Base-by-base conservation (phyloP, 345 rosid genomes). In the Combretum micranthum region DNA sequence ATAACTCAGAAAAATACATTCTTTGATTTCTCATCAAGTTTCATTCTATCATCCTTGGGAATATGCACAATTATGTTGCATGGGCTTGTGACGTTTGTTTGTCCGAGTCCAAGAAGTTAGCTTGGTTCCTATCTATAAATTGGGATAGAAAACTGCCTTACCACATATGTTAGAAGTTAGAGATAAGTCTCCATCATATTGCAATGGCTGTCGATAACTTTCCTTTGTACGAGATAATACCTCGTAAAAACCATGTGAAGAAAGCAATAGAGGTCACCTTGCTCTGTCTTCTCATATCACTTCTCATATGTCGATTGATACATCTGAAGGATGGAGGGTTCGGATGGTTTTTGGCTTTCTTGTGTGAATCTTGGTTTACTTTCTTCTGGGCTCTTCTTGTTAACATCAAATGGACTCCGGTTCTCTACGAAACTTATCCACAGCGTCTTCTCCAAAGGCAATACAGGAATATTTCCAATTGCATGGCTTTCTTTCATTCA, bases 331-430 rank as follows among this genome's bases (percentile, higher is more conserved):
- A 57, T 53, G 76, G 70, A 47, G 91, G 83, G 13, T 39, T 57
- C 42, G 60, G 60, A 12, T 87, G 97, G 97, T 21, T 66, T 42
- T 75, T 85, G 15, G 94, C 87, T 43, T 64, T 90, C 46, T 20
- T 75, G 0, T 90, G 96, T 55, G 96, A 90, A 69, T 66, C 79
- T 5, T 78, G 60, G 52, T 87, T 90, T 71, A 63, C 83, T 15
- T 76, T 80, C 63, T 2, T 59, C 14, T 90, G 90, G 96, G 2
- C 70, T 23, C 64, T 85, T 69, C 17, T 59, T 20, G 50, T 77
- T 39, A 63, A 9, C 74, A 19, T 12, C 53, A 85, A 82, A 74
- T 87, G 97, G 94, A 83, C 52, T 59, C 96, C 80, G 42, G 73
- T 76, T 18, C 44, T 56, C 0, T 57, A 65, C 68, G 73, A 66